These are phyloP conservation scores for Hypericum androsaemum DNA, from an alignment of 345 rosid species.

Conservation along the genomic window DNA sequence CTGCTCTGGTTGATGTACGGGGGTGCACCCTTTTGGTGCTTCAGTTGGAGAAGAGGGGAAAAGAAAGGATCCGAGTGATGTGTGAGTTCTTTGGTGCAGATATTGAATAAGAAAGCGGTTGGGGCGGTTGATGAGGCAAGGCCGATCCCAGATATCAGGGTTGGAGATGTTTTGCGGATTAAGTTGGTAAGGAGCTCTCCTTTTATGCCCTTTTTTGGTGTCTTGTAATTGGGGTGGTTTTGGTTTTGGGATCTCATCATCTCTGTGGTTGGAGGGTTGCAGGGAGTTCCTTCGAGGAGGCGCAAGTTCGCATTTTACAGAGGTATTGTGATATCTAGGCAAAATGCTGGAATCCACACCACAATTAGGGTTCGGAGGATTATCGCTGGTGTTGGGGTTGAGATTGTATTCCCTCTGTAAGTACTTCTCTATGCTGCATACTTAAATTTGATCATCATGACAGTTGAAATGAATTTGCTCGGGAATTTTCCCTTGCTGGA, in stretches of 20 bases:
- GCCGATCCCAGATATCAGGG: slow-evolving; percentile 70
- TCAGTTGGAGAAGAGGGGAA: background rate
- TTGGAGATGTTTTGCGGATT: slow-evolving; percentile 74
- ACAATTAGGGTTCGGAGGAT: slow-evolving; percentile 77
- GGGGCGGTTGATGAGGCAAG: slow-evolving; percentile 61
- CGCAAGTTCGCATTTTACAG: slow-evolving; percentile 71
- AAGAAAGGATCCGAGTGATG: background rate
- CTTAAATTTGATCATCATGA: background rate
- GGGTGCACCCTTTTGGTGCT: background rate
- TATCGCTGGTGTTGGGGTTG: slow-evolving; percentile 72
- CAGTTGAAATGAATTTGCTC: background rate
- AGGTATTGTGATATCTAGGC: slow-evolving; percentile 78
- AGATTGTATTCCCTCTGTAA: slow-evolving; percentile 72
- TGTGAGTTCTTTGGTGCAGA: slow-evolving; percentile 27
- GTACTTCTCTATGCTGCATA: slow-evolving; percentile 13
- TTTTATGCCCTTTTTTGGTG: background rate
- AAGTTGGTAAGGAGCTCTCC: slow-evolving; percentile 42
- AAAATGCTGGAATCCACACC: slow-evolving; percentile 83
- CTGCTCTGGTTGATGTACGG: background rate
- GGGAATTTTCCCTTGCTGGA: background rate
- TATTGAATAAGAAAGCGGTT: slow-evolving; percentile 67
- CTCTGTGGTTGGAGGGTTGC: slow-evolving; percentile 12
- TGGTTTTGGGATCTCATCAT: background rate
- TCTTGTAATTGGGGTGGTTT: slow-evolving; percentile 1
- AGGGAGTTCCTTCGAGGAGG: slow-evolving; percentile 76